Conservation (phyloP, 805 yeast genomes). For the Torulaspora quercuum region DNA sequence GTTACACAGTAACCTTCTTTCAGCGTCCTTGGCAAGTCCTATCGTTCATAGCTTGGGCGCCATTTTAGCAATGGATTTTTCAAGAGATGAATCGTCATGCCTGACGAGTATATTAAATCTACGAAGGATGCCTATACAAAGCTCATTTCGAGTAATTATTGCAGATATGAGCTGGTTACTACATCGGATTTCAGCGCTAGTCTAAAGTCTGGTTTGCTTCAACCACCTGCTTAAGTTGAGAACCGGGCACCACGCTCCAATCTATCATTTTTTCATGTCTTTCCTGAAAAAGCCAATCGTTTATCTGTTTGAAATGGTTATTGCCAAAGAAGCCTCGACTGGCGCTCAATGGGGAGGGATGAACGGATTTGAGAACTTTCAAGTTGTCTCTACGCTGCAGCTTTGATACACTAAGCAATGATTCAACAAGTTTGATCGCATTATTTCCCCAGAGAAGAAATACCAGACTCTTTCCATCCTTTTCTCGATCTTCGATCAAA, state of each 20-base stretch:
- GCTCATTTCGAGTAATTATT: no score
- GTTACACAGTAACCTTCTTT: no score
- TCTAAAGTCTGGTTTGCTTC: constrained; percentile 14
- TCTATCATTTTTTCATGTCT: constrained; percentile 49
- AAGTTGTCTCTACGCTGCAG: constrained; percentile 36
- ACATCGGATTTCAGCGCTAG: no score
- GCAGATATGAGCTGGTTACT: no score
- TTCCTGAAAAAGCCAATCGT: constrained; percentile 61
- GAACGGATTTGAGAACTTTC: constrained; percentile 68
- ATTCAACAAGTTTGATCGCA: constrained; percentile 59
- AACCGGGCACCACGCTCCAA: constrained; percentile 52
- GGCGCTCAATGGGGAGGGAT: constrained; percentile 95
- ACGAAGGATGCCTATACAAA: no score
- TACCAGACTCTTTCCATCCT: constrained; percentile 52
- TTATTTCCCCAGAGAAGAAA: constrained; percentile 82
- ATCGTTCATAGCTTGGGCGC: no score
- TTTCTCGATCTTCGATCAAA: constrained; percentile 48
- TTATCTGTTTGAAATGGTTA: constrained; percentile 68
- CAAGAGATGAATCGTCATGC: no score
- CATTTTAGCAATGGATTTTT: no score
- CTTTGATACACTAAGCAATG: constrained; percentile 25
- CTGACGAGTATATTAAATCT: no score
- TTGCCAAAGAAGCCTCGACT: constrained; percentile 74
- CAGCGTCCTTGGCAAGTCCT: no score
- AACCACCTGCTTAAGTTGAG: constrained; percentile 23